A percentile compares a stretch with the other conserved stretches of the same genome.
Conservation (phyloP, 2,329 filamentous ascomycete genomes). For the Alternaria brassicicola region DNA sequence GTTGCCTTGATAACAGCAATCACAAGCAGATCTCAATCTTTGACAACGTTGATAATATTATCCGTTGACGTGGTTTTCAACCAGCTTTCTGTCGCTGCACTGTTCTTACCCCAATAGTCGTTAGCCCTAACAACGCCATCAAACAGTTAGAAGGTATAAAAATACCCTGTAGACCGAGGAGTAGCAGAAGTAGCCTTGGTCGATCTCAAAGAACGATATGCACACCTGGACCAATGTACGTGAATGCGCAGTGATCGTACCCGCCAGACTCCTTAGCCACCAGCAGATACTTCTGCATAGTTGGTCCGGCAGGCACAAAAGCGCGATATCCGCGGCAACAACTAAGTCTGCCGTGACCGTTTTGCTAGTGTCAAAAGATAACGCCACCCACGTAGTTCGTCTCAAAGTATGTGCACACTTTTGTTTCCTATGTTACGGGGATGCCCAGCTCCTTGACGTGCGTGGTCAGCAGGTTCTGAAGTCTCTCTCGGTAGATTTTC, state of each 20-base stretch:
- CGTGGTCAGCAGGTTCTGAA: conserved; percentile 1
- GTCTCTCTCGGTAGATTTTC: background rate
- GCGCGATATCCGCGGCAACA: background rate
- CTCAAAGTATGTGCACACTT: conserved; percentile 1
- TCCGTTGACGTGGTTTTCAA: background rate
- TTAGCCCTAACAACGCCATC: background rate
- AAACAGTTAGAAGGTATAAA: background rate
- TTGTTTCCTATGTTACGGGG: background rate
- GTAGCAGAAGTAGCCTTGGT: background rate
- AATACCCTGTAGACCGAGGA: background rate
- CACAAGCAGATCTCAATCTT: conserved; percentile 9
- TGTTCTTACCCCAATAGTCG: background rate
- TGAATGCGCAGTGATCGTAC: background rate
- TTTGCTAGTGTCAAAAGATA: background rate
- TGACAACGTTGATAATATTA: conserved; percentile 4
- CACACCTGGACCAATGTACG: background rate
- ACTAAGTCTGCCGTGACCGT: conserved; percentile 9
- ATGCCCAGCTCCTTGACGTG: conserved; percentile 4
- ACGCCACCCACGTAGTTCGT: background rate
- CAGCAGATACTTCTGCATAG: conserved; percentile 3
- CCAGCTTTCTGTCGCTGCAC: background rate
- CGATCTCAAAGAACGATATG: background rate
- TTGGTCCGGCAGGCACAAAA: background rate
- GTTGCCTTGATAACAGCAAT: background rate
- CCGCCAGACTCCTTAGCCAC: background rate